Percentiles rank a stretch among this genome's conserved stretches.
phyloP scores from a whole-genome alignment of 2,329 filamentous ascomycete genomes.

The Epichloe coenophiala region DNA sequence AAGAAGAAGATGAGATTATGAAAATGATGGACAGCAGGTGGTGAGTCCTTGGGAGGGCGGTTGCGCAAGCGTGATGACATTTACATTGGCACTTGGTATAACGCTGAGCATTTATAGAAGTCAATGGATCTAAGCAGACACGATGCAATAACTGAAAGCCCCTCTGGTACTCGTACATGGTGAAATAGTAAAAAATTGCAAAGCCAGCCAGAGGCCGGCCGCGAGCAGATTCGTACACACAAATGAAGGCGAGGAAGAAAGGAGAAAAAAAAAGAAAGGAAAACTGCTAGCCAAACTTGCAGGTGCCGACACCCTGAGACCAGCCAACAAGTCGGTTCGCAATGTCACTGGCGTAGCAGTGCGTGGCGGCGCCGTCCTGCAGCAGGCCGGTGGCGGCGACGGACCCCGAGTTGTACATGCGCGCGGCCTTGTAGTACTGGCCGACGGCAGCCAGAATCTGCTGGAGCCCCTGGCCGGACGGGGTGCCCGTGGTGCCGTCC shows the following conservation, averaged over 20 bases:
- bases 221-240: no score
- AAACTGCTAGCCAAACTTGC: background rate
- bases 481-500: constrained; percentile 29
- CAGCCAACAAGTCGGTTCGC: constrained; percentile 15
- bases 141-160: no score
- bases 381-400: constrained; percentile 22
- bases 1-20: constrained; percentile 31
- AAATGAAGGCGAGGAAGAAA: background rate
- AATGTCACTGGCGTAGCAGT: constrained; percentile 37
- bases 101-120: no score
- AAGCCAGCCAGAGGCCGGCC: no score
- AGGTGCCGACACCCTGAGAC: background rate
- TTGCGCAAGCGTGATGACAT: no score
- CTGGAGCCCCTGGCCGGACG: constrained; percentile 27
- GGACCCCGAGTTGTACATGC: constrained; percentile 36
- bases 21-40: constrained; percentile 21
- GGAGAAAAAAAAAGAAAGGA: background rate
- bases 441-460: constrained; percentile 20
- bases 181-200: no score
- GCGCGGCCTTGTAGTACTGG: constrained; percentile 30
- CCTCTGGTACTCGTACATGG: no score
- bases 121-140: no score
- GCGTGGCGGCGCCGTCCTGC: constrained; percentile 26
- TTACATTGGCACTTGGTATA: no score
- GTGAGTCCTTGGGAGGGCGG: background rate